A percentile compares a stretch with the other conserved stretches of the same genome.
These are phyloP conservation scores for Sanghuangporus sanghuang DNA, from an alignment of 1,284 basidiomycete species.

Conservation along the genomic window DNA sequence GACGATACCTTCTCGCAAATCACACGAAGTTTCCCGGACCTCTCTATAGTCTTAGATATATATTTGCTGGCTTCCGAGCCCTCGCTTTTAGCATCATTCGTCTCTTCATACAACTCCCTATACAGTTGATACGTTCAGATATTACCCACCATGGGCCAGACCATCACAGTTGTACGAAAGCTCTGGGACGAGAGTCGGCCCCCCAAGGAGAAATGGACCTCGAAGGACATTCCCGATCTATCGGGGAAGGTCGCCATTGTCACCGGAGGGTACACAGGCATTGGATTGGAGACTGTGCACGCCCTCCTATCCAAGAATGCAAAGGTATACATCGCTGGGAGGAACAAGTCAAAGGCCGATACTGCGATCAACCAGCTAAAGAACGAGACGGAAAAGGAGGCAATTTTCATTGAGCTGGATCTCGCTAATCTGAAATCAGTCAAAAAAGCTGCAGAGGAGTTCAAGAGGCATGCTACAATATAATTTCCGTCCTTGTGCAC, in stretches of 20 bases:
- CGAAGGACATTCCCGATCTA: constrained; percentile 48
- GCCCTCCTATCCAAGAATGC: constrained; percentile 13
- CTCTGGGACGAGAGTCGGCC: constrained; percentile 24
- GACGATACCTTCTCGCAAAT: too few species aligned
- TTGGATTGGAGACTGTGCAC: constrained; percentile 30
- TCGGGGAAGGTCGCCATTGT: constrained; percentile 22
- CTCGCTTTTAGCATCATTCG: too few species aligned
- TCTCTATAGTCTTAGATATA: too few species aligned
- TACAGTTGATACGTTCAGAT: too few species aligned
- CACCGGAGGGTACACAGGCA: constrained; percentile 31
- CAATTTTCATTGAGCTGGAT: constrained; percentile 44
- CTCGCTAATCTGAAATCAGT: constrained; percentile 41
- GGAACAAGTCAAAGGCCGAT: constrained; percentile 11
- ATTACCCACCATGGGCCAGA: constrained; percentile 2
- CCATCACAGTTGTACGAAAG: not conserved
- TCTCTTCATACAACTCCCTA: too few species aligned
- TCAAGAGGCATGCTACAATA: constrained; percentile 29
- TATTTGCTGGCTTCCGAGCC: too few species aligned
- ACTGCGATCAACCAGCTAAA: constrained; percentile 26
- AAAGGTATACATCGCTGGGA: constrained; percentile 14
- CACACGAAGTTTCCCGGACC: too few species aligned
- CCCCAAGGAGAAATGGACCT: constrained; percentile 37
- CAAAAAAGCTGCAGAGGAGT: constrained; percentile 33
- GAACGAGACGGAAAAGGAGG: constrained; percentile 30
- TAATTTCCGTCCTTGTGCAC: not conserved